A percentile compares a stretch with the other conserved stretches of the same genome.
phyloP scores from a whole-genome alignment of 192 early-diverging fungal genomes.

The Coemansia sp. region DNA sequence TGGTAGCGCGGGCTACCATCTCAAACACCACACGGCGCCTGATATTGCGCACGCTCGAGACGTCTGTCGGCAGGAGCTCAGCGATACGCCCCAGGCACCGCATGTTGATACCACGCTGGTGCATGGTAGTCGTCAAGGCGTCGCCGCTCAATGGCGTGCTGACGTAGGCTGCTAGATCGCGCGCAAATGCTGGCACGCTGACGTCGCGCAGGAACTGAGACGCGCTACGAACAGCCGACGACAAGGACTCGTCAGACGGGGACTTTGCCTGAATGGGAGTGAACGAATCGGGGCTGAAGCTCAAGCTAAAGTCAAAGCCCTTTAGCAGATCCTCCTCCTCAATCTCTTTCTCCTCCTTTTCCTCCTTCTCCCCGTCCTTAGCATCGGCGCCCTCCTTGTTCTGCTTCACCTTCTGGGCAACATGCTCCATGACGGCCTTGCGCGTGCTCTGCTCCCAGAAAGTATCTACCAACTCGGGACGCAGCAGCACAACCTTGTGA shows the following conservation, averaged over 20 bases:
- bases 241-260: conserved; percentile 6
- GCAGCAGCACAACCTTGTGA: conserved; percentile 79
- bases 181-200: conserved; percentile 64
- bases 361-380: conserved; percentile 13
- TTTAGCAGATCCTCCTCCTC: conserved; percentile 33
- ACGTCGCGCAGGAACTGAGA: conserved; percentile 75
- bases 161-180: conserved; percentile 60
- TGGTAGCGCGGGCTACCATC: conserved; percentile 85
- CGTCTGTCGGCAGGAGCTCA: conserved; percentile 56
- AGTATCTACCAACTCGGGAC: conserved; percentile 81
- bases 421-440: conserved; percentile 54
- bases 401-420: conserved; percentile 35
- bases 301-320: conserved; percentile 55
- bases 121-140: conserved; percentile 77
- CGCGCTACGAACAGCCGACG: conserved; percentile 63
- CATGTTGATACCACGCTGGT: conserved; percentile 97
- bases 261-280: conserved; percentile 51
- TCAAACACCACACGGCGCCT: conserved; percentile 75
- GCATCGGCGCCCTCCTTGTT: conserved; percentile 6
- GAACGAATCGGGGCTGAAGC: conserved; percentile 62
- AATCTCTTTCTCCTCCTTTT: background rate
- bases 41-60: conserved; percentile 22
- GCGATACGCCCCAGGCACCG: conserved; percentile 86
- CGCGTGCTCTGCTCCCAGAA: conserved; percentile 85
- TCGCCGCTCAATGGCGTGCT: conserved; percentile 76